Percentiles rank a stretch among this genome's conserved stretches.
Evolutionary conservation across 2,329 filamentous ascomycete species (phyloP).

Genomic region (Sporothrix humicola): DNA sequence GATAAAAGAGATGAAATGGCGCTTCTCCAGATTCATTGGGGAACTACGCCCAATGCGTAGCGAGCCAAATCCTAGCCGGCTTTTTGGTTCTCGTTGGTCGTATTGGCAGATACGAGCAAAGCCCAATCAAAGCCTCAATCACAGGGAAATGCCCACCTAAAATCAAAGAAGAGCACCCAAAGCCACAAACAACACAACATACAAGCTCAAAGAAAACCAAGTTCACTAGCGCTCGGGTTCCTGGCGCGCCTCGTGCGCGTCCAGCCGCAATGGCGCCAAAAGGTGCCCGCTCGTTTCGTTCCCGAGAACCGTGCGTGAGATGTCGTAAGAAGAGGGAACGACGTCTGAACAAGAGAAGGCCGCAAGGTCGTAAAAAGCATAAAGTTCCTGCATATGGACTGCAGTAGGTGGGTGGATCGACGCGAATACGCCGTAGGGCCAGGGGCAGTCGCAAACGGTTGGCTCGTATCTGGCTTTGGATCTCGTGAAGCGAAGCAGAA

Average conservation of each 20-base stretch:
- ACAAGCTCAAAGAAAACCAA: background rate
- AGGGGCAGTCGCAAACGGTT: background rate
- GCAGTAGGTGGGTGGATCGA: background rate
- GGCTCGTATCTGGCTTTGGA: slow-evolving; percentile 9
- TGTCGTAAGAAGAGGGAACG: background rate
- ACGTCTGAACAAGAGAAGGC: background rate
- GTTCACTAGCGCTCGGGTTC: slow-evolving; percentile 22
- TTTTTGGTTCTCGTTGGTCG: background rate
- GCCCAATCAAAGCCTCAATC: slow-evolving; percentile 10
- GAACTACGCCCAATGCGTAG: slow-evolving; percentile 5
- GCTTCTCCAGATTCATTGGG: background rate
- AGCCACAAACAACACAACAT: background rate
- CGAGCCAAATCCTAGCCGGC: background rate
- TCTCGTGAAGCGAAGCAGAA: background rate
- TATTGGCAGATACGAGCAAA: slow-evolving; percentile 9
- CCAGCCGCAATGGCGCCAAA: slow-evolving; percentile 5
- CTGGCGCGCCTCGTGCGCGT: slow-evolving; percentile 28
- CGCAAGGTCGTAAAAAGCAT: background rate
- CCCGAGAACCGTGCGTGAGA: slow-evolving; percentile 5
- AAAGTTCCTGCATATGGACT: slow-evolving; percentile 7
- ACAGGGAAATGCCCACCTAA: slow-evolving; percentile 6
- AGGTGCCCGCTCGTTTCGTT: background rate
- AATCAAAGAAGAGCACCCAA: background rate
- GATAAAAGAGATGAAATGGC: background rate
- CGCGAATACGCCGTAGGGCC: slow-evolving; percentile 7